Evolutionary conservation across 257 asterid genomes (phyloP), one percentile per base, ranked within the genome.

Genomic region (Scutellaria galericulata): DNA sequence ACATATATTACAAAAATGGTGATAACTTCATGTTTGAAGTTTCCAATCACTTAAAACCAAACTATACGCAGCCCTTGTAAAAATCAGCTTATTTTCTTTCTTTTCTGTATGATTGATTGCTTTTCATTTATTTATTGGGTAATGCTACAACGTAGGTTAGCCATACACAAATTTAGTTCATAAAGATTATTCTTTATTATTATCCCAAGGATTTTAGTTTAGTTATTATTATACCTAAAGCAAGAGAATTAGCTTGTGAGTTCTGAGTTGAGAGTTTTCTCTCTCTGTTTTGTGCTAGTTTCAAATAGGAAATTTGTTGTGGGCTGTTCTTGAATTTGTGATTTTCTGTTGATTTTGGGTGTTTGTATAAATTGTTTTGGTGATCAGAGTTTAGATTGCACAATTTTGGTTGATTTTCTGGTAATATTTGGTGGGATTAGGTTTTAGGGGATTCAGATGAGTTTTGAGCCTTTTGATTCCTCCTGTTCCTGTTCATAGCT

Each of bases 401-500:
- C 27, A 11, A 31, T 31, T 31, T 31, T 31, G 37, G 37, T 31
- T 31, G 4, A 31, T 3, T 3, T 31, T 31, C 37, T 31, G 37
- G 37, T 31, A 31, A 31, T 31, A 31, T 31, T 31, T 31, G 37
- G 37, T 31, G 37, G 37, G 37, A 31, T 31, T 31, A 31, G 37
- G 37, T 31, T 31, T 31, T 31, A 31, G 37, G 37, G 37, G 37
- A 31, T 31, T 31, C 37, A 31, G 37, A 31, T 31, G 37, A 3
- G 4, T 0, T 31, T 31, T 2, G 37, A 31, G 37, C 37, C 37
- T 31, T 31, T 31, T 4, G 37, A 31, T 31, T 70, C 63, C 75
- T 64, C 83, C 78, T 68, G 52, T 82, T 77, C 67, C 72, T 70
- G 65, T 78, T 83, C 88, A 79, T 79, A 82, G 74, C 64, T 76